A percentile compares a stretch with the other conserved stretches of the same genome.
Evolutionary conservation across 2,329 filamentous ascomycete genomes (phyloP).

Genomic region (Tolypocladium cylindrosporum): DNA sequence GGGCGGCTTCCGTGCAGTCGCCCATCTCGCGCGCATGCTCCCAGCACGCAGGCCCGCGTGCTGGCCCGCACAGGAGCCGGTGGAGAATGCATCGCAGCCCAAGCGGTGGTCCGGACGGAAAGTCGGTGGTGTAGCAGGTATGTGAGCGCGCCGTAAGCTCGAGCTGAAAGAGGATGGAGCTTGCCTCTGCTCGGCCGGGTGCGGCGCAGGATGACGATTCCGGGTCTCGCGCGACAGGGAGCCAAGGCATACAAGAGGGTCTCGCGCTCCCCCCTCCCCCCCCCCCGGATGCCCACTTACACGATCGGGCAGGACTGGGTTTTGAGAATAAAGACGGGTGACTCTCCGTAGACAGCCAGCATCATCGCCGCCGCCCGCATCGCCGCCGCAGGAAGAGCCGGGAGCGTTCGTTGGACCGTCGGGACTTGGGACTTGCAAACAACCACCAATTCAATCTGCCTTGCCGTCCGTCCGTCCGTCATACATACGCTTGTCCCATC

Average conservation of each 20-base stretch:
- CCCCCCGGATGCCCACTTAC: background rate
- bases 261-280: background rate
- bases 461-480: background rate
- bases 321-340: background rate
- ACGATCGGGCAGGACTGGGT: background rate
- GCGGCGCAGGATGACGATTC: slow-evolving; percentile 2
- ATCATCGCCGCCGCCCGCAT: background rate
- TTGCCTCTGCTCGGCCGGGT: slow-evolving; percentile 1
- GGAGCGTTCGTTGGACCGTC: background rate
- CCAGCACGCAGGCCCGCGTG: too few species aligned
- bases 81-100: background rate
- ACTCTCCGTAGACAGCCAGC: background rate
- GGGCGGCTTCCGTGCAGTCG: background rate
- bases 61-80: background rate
- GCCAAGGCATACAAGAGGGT: slow-evolving; percentile 7
- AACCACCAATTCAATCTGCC: background rate
- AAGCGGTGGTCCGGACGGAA: background rate
- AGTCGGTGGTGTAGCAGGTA: too few species aligned
- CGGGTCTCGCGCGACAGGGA: background rate
- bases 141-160: background rate
- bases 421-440: background rate
- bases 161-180: background rate
- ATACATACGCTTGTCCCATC: background rate
- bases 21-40: too few species aligned
- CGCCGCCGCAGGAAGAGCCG: background rate